Conservation (phyloP, 164 flowering plant species). For the Dillenia turbinata region DNA sequence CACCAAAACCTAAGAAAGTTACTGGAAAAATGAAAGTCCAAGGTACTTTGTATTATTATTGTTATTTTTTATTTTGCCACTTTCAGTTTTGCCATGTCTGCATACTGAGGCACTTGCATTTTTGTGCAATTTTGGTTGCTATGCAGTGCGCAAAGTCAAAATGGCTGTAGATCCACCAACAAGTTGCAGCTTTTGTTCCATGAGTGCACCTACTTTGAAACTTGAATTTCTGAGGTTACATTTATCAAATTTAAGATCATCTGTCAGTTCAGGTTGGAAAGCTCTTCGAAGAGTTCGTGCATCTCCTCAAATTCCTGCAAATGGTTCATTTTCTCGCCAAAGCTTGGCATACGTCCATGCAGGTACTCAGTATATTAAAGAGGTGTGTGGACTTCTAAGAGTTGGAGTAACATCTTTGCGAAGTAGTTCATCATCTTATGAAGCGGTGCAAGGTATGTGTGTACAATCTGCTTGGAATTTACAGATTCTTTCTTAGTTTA, state of each 20-base stretch:
- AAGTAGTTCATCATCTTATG: slow-evolving; percentile 69
- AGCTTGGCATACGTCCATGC: slow-evolving; percentile 78
- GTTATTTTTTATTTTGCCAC: too few relatives aligned
- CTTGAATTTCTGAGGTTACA: slow-evolving; percentile 39
- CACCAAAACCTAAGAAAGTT: slow-evolving; percentile 30
- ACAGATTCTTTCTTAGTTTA: too few relatives aligned
- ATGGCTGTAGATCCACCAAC: slow-evolving; percentile 70
- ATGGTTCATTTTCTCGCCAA: slow-evolving; percentile 64
- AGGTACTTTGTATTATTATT: slow-evolving; percentile 32
- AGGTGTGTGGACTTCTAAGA: slow-evolving; percentile 82
- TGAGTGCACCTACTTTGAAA: slow-evolving; percentile 34
- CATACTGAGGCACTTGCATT: too few relatives aligned
- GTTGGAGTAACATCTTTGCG: slow-evolving; percentile 70
- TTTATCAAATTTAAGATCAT: slow-evolving; percentile 42
- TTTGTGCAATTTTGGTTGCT: slow-evolving; percentile 7
- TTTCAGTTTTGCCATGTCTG: neutral
- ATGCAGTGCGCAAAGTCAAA: slow-evolving; percentile 83
- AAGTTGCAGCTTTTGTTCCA: slow-evolving; percentile 70
- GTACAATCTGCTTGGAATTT: too few relatives aligned
- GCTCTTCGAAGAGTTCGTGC: slow-evolving; percentile 56
- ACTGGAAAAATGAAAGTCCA: slow-evolving; percentile 79
- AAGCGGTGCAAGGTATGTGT: slow-evolving; percentile 62
- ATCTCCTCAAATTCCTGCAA: slow-evolving; percentile 45
- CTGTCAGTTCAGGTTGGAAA: slow-evolving; percentile 60
- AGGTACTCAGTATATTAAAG: slow-evolving; percentile 74